Evolutionary conservation across 352 stramenopile species (phyloP), one percentile per base, ranked within the genome.

Genomic region (Phytophthora sp.): DNA sequence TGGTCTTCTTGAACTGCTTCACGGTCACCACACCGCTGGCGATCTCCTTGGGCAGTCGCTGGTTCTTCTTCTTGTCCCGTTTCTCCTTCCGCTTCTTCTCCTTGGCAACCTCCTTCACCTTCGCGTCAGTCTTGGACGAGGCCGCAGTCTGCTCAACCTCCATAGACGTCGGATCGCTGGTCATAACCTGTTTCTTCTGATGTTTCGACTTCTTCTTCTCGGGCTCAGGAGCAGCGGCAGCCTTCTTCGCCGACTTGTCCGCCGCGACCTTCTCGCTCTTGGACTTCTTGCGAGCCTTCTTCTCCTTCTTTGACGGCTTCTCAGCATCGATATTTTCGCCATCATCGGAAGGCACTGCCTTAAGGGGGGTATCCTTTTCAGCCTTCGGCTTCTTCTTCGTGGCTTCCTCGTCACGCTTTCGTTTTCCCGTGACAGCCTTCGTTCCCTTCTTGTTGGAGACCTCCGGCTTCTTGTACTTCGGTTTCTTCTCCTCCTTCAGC

Each of bases 1-100:
- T 88, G 7, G 69, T 12, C 55, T 90, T 94, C 57, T 90, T 94
- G 51, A 93, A 84, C 50, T 93, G 77, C 67, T 93, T 92, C 15
- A 92, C 74, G 26, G 82, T 80, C 42, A 94, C 59, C 16, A 93
- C 86, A 16, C 86, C 86, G 52, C 86, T 94, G 3, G 80, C 84
- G 24, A 84, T 73, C 36, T 89, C 82, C 81, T 87, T 91, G 18
- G 80, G 66, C 59, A 84, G 66, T 7, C 74, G 72, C 62, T 80
- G 30, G 31, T 86, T 76, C 42, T 76, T 67, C 45, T 79, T 74
- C 55, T 82, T 80, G 38, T 71, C 59, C 42, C 76, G 62, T 23
- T 69, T 69, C 26, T 74, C 50, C 44, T 73, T 71, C 46, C 23
- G 50, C 33, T 76, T 73, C n/a, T 76, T 71, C 13, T 72, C 60